Base-by-base conservation (phyloP, 2,329 filamentous ascomycete species). In the Ophiostoma ips region DNA sequence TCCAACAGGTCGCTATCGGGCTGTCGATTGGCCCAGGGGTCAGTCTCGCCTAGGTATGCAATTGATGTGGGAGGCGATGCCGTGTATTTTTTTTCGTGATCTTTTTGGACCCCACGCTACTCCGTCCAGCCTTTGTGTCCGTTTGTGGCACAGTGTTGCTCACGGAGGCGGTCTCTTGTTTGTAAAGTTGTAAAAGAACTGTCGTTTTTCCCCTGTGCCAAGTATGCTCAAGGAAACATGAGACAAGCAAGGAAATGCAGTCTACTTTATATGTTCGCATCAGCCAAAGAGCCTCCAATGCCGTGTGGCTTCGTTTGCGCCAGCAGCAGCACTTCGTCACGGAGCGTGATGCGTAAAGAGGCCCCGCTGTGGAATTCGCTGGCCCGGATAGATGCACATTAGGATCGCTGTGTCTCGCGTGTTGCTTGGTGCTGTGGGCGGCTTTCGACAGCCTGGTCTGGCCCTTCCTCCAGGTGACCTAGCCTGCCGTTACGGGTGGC, bases 31-130 rank as follows among this genome's bases (percentile, higher is more conserved):
- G 18, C 16, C 43, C 43, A 34, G 12, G 13, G 30, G 11, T 19
- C 31, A 33, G 41, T 45, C 16, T 34, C 11, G 28, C 18, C 30
- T 44, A 36, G 44, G 44, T 31, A 31, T 24, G 12, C 31, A 35
- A 16, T 41, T 46, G 44, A 21, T 46, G 31, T 35, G 16, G 44
- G 44, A 43, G 30, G 30, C 10, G 44, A 35, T 46, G 30, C 15
- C 35, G 44, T 16, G 18, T 46, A 46, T 28, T 36, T 10, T 31
- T 46, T 35, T 36, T 46, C 44, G 35, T 35, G 46, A 47, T 47
- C 46, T 47, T 47, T 47, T 47, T 47, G 46, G 46, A 47, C 46
- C 46, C 46, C 46, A 47, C 46, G 46, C 19, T 38, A 11, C 21
- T n/a, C 34, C 34, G 46, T 30, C 33, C n/a, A 46, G 44, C 44